A percentile compares a stretch with the other conserved stretches of the same genome.
Conservation (phyloP, 176 grass and related monocot genomes). For the Carex parvula region DNA sequence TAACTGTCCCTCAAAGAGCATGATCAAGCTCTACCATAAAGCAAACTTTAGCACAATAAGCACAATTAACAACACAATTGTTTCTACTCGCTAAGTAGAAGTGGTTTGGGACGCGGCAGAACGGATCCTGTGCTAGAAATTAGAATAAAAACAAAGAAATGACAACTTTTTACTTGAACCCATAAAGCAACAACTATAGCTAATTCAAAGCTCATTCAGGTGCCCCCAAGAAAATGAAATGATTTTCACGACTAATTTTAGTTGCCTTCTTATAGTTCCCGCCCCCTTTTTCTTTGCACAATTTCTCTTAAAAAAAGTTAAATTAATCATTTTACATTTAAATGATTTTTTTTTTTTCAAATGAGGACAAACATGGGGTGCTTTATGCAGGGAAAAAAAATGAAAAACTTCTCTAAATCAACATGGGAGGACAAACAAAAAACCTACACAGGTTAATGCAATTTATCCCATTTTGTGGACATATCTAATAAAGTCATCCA, state of each 20-base stretch:
- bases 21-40: too few species aligned
- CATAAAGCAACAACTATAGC: too few species aligned
- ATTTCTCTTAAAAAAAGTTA: background rate
- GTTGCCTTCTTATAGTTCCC: background rate
- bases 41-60: too few species aligned
- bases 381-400: background rate
- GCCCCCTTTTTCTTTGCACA: background rate
- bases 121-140: too few species aligned
- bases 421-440: background rate
- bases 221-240: background rate
- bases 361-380: background rate
- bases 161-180: too few species aligned
- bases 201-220: too few species aligned
- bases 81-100: too few species aligned
- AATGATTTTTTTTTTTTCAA: background rate
- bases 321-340: background rate
- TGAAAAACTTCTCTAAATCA: background rate
- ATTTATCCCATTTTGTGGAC: background rate
- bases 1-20: too few species aligned
- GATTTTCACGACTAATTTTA: background rate
- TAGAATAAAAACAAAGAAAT: too few species aligned
- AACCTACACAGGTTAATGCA: background rate
- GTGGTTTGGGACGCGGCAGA: too few species aligned
- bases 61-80: too few species aligned
- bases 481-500: background rate